Conservation (phyloP, 2,329 filamentous ascomycete genomes). For the Colletotrichum navitas region DNA sequence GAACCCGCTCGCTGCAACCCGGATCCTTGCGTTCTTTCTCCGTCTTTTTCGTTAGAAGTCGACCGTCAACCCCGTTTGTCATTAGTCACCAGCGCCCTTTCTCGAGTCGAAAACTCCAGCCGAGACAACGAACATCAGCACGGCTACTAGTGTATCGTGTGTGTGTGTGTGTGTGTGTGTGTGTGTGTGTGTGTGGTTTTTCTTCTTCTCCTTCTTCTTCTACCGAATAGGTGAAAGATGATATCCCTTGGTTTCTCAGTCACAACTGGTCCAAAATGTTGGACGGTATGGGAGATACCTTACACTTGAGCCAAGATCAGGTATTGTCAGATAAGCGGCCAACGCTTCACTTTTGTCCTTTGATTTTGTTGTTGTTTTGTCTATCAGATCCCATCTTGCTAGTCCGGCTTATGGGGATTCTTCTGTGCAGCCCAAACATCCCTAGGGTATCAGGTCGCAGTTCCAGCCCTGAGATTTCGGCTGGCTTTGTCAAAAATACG, state of each 20-base stretch:
- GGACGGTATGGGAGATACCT: neutral
- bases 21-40: neutral
- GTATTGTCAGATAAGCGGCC: slow-evolving; percentile 4
- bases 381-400: neutral
- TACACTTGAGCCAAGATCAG: neutral
- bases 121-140: neutral
- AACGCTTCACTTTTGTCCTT: slow-evolving; percentile 14
- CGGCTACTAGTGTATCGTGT: neutral
- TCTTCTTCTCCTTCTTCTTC: no score
- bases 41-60: neutral
- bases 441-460: slow-evolving; percentile 30
- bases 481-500: slow-evolving; percentile 9
- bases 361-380: neutral
- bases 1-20: neutral
- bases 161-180: no score
- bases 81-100: neutral
- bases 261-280: neutral
- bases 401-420: neutral
- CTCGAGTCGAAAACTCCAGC: neutral
- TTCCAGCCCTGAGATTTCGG: slow-evolving; percentile 11
- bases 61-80: neutral
- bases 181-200: no score
- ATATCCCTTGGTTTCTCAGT: neutral
- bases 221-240: neutral
- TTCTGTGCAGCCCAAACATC: slow-evolving; percentile 12